A percentile compares a stretch with the other conserved stretches of the same genome.
Evolutionary conservation across 805 yeast genomes (phyloP).

Genomic region (Huiozyma sinensis): DNA sequence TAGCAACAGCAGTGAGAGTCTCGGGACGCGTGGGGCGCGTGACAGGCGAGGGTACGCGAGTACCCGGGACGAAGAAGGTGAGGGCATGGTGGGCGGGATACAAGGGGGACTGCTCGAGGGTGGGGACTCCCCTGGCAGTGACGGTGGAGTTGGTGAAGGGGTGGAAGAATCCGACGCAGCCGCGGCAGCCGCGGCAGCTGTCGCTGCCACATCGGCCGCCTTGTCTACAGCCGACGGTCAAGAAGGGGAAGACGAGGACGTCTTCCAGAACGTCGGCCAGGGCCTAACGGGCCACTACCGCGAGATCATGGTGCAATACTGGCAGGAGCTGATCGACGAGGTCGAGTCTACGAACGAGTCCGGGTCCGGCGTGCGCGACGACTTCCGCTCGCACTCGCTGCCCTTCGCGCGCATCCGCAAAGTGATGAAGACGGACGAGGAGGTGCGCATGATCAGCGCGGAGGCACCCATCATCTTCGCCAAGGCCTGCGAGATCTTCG

Average conservation of each 20-base stretch:
- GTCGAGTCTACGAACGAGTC: constrained; percentile 45
- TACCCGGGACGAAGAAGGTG: too few relatives aligned
- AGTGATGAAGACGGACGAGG: constrained; percentile 97
- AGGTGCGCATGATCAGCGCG: constrained; percentile 94
- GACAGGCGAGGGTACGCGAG: too few relatives aligned
- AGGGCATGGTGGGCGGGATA: too few relatives aligned
- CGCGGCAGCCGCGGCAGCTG: neutral
- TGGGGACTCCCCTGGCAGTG: neutral
- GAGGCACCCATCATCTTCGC: constrained; percentile 97
- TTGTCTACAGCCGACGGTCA: constrained; percentile 3
- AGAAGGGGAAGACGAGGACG: constrained; percentile 35
- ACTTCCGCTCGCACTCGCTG: constrained; percentile 85
- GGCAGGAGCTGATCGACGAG: constrained; percentile 92
- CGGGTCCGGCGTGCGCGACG: constrained; percentile 37
- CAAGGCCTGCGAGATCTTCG: constrained; percentile 94
- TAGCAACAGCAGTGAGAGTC: too few relatives aligned
- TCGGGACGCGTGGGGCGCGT: too few relatives aligned
- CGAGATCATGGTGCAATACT: constrained; percentile 86
- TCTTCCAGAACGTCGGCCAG: constrained; percentile 84
- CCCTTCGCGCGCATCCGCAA: constrained; percentile 95
- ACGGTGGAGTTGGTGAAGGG: neutral
- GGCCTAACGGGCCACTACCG: constrained; percentile 75
- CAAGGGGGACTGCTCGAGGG: neutral
- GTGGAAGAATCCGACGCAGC: neutral
- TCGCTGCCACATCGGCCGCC: neutral